A percentile compares a stretch with the other conserved stretches of the same genome.
phyloP scores from a whole-genome alignment of 257 asterid genomes.

The Gentiana macrophylla region DNA sequence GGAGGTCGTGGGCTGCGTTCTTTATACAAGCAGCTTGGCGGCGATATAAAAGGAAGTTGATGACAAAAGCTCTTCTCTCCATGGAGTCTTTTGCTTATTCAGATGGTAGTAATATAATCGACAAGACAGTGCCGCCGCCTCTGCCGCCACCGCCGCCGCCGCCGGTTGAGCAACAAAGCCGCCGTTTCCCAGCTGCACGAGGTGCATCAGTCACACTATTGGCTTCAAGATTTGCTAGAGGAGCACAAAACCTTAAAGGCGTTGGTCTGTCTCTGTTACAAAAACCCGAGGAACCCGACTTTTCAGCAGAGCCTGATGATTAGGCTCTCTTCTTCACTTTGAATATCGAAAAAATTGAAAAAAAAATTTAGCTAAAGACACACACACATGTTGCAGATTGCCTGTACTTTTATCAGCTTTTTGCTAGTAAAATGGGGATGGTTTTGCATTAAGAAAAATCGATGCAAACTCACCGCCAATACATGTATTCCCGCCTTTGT shows the following conservation, averaged over 20 bases:
- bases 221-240: conserved; percentile 88
- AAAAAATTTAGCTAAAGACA: no score
- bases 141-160: conserved; percentile 3
- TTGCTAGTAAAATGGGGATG: no score
- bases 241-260: conserved; percentile 73
- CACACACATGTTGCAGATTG: no score
- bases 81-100: conserved; percentile 44
- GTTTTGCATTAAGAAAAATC: no score
- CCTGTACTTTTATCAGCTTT: no score
- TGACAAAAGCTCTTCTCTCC: conserved; percentile 55
- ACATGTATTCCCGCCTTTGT: no score
- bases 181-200: conserved; percentile 13
- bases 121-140: conserved; percentile 13
- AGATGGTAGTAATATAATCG: conserved; percentile 19
- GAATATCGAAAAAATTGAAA: no score
- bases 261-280: conserved; percentile 55
- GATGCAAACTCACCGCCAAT: no score
- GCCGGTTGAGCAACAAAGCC: no score
- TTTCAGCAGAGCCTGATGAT: conserved; percentile 63
- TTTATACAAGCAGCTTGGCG: conserved; percentile 86
- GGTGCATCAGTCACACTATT: conserved; percentile 63
- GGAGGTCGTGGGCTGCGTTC: conserved; percentile 97
- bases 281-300: conserved; percentile 87
- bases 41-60: conserved; percentile 53
- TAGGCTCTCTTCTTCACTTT: conserved; percentile 13